phyloP scores from a whole-genome alignment of 495 filamentous ascomycete genomes.

The Penicillium odoratum region DNA sequence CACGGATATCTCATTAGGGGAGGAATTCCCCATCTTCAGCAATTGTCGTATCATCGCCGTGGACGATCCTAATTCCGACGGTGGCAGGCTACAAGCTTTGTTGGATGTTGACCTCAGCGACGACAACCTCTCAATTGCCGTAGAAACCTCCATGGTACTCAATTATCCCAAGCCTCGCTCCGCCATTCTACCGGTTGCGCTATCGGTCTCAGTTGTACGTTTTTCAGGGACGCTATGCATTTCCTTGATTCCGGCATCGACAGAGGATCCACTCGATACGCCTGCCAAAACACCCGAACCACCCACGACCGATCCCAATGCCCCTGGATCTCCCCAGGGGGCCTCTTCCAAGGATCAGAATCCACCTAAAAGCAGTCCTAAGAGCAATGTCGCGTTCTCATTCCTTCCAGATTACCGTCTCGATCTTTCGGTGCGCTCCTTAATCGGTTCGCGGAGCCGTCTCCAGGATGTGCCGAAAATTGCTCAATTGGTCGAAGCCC shows the following conservation, averaged over 20 bases:
- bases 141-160: constrained; percentile 90
- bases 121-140: constrained; percentile 88
- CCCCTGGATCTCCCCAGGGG: constrained; percentile 19
- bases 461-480: constrained; percentile 98
- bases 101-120: constrained; percentile 94
- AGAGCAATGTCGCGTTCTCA: constrained; percentile 88
- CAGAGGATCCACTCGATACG: constrained; percentile 33
- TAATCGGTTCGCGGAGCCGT: constrained; percentile 86
- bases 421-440: constrained; percentile 84
- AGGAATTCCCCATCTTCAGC: constrained; percentile 98
- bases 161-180: constrained; percentile 90
- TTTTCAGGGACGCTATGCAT: constrained; percentile 94
- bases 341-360: constrained; percentile 15
- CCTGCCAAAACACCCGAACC: constrained; percentile 36
- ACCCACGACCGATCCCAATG: constrained; percentile 15
- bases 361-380: constrained; percentile 43
- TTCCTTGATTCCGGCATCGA: constrained; percentile 73
- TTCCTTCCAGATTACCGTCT: constrained; percentile 96
- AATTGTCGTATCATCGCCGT: constrained; percentile 87
- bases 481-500: constrained; percentile 86
- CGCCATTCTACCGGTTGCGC: constrained; percentile 88
- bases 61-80: constrained; percentile 51
- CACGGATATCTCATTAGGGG: constrained; percentile 88
- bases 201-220: constrained; percentile 86
- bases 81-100: constrained; percentile 78